Percentiles rank a stretch among this genome's conserved stretches.
These are phyloP conservation scores for Rhodomyrtus psidioides DNA, from an alignment of 441 rosid species.

Conservation along the genomic window DNA sequence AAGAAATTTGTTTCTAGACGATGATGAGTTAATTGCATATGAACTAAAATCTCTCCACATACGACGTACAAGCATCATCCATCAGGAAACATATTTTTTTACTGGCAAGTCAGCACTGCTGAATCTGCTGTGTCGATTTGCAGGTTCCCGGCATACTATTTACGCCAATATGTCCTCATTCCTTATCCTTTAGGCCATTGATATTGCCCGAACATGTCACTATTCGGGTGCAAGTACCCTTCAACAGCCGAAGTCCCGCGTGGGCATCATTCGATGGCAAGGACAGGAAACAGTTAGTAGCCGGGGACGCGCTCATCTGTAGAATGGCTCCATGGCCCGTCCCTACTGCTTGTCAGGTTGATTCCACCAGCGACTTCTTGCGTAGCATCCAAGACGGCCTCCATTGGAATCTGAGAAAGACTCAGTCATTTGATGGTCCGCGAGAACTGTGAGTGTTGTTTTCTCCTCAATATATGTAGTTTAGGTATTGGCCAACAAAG, in stretches of 20 bases:
- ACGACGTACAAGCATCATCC: not conserved
- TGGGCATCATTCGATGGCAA: slow-evolving; percentile 98
- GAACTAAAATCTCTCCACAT: not conserved
- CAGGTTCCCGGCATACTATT: slow-evolving; percentile 99
- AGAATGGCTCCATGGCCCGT: slow-evolving; percentile 99
- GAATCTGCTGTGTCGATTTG: not conserved
- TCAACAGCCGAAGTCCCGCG: slow-evolving; percentile 84
- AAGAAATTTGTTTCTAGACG: not conserved
- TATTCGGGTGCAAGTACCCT: slow-evolving; percentile 71
- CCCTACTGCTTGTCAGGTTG: slow-evolving; percentile 82
- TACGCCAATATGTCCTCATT: slow-evolving; percentile 98
- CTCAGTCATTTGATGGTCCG: slow-evolving; percentile 81
- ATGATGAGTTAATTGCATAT: not conserved
- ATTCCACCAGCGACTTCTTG: slow-evolving; percentile 81
- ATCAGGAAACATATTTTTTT: not conserved
- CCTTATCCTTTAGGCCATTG: slow-evolving; percentile 94
- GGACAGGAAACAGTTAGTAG: slow-evolving; percentile 64
- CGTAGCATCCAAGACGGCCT: slow-evolving; percentile 94
- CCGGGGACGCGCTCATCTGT: slow-evolving; percentile 94
- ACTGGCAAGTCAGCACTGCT: not conserved
- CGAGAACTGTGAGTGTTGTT: slow-evolving; percentile 13
- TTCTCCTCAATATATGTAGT: not conserved
- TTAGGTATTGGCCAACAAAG: not conserved
- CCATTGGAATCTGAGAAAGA: slow-evolving; percentile 92
- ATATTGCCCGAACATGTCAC: slow-evolving; percentile 96